Evolutionary conservation across 176 grass and related monocot species (phyloP).

Genomic region (Oryza australiensis): DNA sequence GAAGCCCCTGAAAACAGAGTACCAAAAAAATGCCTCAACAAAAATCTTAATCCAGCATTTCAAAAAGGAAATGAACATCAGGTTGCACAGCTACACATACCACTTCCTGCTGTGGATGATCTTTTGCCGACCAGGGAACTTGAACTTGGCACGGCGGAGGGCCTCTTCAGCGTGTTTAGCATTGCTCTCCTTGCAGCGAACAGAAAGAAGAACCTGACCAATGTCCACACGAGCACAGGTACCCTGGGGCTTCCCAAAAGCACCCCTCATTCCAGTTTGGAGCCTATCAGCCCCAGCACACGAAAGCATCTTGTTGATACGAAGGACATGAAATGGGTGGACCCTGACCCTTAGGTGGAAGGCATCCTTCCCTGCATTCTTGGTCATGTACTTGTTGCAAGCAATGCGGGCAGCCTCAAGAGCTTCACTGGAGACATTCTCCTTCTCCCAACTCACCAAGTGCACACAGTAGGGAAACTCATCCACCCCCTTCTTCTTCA

Average conservation of each 20-base stretch:
- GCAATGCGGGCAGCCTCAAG: conserved; percentile 54
- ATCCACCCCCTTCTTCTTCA: conserved; percentile 52
- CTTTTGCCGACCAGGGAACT: conserved; percentile 49
- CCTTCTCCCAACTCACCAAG: conserved; percentile 41
- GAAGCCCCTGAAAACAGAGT: conserved; percentile 33
- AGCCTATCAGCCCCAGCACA: conserved; percentile 52
- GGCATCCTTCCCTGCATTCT: conserved; percentile 44
- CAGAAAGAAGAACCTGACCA: conserved; percentile 49
- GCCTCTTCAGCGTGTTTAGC: conserved; percentile 37
- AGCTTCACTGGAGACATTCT: conserved; percentile 42
- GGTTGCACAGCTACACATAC: conserved; percentile 7
- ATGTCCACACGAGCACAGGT: conserved; percentile 51
- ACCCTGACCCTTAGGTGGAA: conserved; percentile 52
- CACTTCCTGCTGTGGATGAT: conserved; percentile 45
- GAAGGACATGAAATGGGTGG: conserved; percentile 51
- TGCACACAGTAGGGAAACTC: conserved; percentile 45
- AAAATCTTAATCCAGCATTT: not conserved
- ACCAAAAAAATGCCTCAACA: not conserved
- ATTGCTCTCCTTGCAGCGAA: conserved; percentile 51
- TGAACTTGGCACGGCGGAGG: conserved; percentile 49
- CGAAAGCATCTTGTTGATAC: conserved; percentile 64
- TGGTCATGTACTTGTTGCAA: conserved; percentile 65
- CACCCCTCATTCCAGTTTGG: conserved; percentile 53
- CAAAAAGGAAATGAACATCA: not conserved
- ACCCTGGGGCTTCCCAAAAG: conserved; percentile 53